Evolutionary conservation across 805 yeast genomes (phyloP).

Genomic region (Komagataella ulmi): DNA sequence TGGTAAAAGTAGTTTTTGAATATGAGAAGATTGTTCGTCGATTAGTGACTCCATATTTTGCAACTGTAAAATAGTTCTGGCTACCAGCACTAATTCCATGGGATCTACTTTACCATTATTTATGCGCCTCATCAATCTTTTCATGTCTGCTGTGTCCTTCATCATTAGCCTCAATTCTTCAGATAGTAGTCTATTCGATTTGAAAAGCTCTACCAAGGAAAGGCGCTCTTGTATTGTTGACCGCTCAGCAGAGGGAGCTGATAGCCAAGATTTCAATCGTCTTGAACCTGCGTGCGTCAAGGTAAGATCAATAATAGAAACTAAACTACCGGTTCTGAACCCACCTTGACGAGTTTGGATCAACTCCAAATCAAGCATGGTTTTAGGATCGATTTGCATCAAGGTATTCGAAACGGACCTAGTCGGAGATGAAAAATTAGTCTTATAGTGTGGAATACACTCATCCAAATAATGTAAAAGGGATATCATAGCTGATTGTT

Average conservation of each 20-base stretch:
- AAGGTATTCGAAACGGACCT: slow-evolving; percentile 35
- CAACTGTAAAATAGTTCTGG: not conserved
- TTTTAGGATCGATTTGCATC: slow-evolving; percentile 72
- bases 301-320: slow-evolving; percentile 60
- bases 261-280: slow-evolving; percentile 66
- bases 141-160: slow-evolving; percentile 39
- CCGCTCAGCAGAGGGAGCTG: slow-evolving; percentile 60
- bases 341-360: slow-evolving; percentile 43
- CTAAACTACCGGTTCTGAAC: slow-evolving; percentile 52
- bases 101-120: slow-evolving; percentile 21
- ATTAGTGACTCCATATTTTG: not conserved
- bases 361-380: slow-evolving; percentile 66
- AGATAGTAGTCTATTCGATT: slow-evolving; percentile 14
- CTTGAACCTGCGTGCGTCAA: slow-evolving; percentile 75
- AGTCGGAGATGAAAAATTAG: slow-evolving; percentile 56
- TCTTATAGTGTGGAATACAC: slow-evolving; percentile 55
- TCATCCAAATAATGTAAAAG: slow-evolving; percentile 57
- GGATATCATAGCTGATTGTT: slow-evolving; percentile 47
- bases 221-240: slow-evolving; percentile 45
- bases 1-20: slow-evolving; percentile 7
- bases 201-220: slow-evolving; percentile 30
- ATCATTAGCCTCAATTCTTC: slow-evolving; percentile 22
- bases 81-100: not conserved
- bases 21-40: not conserved
- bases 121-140: slow-evolving; percentile 43